Conservation (phyloP, 2,329 filamentous ascomycete genomes). For the Scedosporium apiospermum region DNA sequence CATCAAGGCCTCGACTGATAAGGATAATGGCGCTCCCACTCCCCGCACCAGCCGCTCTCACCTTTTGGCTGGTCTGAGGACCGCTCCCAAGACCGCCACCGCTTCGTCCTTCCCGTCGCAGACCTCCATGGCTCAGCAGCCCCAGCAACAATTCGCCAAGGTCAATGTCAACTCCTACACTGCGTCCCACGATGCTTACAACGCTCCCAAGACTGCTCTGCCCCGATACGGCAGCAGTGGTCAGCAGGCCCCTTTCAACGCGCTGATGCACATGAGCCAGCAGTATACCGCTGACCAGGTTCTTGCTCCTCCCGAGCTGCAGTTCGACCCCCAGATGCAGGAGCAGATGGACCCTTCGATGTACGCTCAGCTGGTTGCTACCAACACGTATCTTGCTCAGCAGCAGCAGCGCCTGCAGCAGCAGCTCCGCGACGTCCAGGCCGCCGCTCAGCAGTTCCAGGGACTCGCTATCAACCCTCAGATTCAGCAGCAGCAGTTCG, state of each 20-base stretch:
- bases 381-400: conserved; percentile 85
- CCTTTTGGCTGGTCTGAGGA: conserved; percentile 84
- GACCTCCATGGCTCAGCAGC: conserved; percentile 42
- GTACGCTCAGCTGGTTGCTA: conserved; percentile 82
- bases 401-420: conserved; percentile 94
- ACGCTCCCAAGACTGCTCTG: conserved; percentile 47
- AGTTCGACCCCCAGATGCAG: conserved; percentile 59
- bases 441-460: conserved; percentile 74
- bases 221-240: conserved; percentile 31
- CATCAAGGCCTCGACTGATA: conserved; percentile 59
- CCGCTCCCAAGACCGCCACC: conserved; percentile 79
- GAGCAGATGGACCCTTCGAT: conserved; percentile 75
- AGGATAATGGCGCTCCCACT: conserved; percentile 62
- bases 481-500: conserved; percentile 35
- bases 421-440: conserved; percentile 76
- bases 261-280: conserved; percentile 24
- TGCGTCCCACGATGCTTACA: conserved; percentile 31
- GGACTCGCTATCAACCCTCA: conserved; percentile 57
- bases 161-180: conserved; percentile 37
- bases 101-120: conserved; percentile 54
- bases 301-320: conserved; percentile 71
- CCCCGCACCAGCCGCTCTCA: conserved; percentile 93
- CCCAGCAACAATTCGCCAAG: conserved; percentile 33
- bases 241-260: conserved; percentile 18
- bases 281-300: conserved; percentile 81